A percentile compares a stretch with the other conserved stretches of the same genome.
These are phyloP conservation scores for Cetradonia linearis DNA, from an alignment of 495 filamentous ascomycete species.

Conservation along the genomic window DNA sequence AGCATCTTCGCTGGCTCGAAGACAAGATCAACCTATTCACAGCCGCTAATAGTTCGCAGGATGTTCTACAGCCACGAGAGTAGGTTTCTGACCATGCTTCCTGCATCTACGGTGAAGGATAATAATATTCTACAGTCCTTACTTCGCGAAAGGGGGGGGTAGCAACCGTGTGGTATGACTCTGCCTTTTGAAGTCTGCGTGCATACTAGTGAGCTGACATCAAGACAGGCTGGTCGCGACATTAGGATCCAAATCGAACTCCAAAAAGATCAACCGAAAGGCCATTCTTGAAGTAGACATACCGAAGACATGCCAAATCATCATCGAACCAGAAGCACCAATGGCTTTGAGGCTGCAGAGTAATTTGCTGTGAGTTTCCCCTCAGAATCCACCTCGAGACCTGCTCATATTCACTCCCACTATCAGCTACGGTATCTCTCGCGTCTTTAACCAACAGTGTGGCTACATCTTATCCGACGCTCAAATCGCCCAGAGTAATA, in stretches of 20 bases:
- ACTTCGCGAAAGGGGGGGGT: slow-evolving; percentile 83
- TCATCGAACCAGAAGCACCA: slow-evolving; percentile 72
- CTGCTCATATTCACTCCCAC: background rate
- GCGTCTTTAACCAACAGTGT: slow-evolving; percentile 80
- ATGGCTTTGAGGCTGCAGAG: slow-evolving; percentile 90
- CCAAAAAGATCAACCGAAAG: slow-evolving; percentile 70
- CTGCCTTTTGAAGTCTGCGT: slow-evolving; percentile 24
- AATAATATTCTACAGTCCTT: slow-evolving; percentile 46
- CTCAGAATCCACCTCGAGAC: background rate
- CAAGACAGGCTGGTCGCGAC: slow-evolving; percentile 77
- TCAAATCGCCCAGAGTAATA: slow-evolving; percentile 61
- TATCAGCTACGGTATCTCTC: slow-evolving; percentile 63
- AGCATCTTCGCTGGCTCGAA: background rate
- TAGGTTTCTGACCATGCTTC: slow-evolving; percentile 31
- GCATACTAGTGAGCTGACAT: background rate
- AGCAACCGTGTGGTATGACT: slow-evolving; percentile 83
- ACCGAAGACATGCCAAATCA: slow-evolving; percentile 73
- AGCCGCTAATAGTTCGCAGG: background rate
- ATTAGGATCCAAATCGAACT: slow-evolving; percentile 62
- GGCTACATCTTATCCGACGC: slow-evolving; percentile 74
- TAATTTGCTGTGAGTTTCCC: slow-evolving; percentile 55
- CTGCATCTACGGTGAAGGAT: slow-evolving; percentile 13
- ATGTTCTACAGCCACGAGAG: slow-evolving; percentile 96
- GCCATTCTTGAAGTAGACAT: slow-evolving; percentile 83
- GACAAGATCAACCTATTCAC: background rate